Percentiles rank a stretch among this genome's conserved stretches.
phyloP scores from a whole-genome alignment of 208 protist species.

The Trichomonas vaginalis region DNA sequence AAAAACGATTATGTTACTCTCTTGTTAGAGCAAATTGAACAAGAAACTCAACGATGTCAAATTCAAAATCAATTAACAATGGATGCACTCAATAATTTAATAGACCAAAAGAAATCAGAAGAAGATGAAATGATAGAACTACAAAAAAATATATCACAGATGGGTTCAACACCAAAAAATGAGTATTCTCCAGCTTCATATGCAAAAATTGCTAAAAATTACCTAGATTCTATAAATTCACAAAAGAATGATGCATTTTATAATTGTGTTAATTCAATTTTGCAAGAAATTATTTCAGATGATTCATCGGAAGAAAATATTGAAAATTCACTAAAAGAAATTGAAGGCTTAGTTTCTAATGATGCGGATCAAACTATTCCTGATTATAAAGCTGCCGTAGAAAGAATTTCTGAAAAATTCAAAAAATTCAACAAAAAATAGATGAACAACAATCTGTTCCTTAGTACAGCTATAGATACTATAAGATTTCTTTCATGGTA shows the following conservation, averaged over 20 bases:
- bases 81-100: background rate
- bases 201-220: background rate
- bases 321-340: background rate
- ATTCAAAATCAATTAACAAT: background rate
- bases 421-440: background rate
- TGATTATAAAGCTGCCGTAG: background rate
- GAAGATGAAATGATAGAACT: background rate
- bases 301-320: background rate
- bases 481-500: no score
- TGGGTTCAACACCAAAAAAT: background rate
- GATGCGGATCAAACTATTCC: background rate
- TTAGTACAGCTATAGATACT: no score
- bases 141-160: background rate
- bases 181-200: background rate
- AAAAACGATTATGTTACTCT: background rate
- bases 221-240: background rate
- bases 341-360: background rate
- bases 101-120: background rate
- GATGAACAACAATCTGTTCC: no score
- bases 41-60: background rate
- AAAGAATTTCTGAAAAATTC: background rate
- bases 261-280: background rate
- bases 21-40: background rate
- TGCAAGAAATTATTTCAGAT: background rate
- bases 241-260: background rate